Percentiles rank a stretch among this genome's conserved stretches.
These are phyloP conservation scores for Pseudocercospora musae DNA, from an alignment of 2,329 filamentous ascomycete genomes.

Conservation along the genomic window DNA sequence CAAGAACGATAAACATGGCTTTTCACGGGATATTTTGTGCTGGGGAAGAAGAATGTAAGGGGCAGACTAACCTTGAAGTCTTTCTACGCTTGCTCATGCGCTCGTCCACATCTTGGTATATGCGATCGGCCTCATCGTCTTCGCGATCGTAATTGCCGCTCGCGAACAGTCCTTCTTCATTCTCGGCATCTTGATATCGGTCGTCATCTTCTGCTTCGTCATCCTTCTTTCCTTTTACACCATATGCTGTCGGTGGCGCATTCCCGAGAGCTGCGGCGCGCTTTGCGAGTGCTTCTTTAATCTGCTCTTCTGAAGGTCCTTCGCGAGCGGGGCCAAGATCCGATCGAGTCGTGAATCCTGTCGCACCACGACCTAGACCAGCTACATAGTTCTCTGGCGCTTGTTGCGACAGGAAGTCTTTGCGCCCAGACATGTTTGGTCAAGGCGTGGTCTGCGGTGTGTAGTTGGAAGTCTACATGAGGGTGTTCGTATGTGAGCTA, in stretches of 20 bases:
- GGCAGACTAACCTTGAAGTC: constrained; percentile 72
- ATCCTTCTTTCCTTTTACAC: constrained; percentile 65
- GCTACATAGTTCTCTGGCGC: constrained; percentile 69
- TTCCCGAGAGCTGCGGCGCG: constrained; percentile 78
- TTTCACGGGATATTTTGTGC: constrained; percentile 24
- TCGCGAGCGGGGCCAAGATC: constrained; percentile 93
- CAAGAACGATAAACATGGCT: constrained; percentile 33
- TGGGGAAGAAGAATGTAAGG: constrained; percentile 18
- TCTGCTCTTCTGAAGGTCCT: constrained; percentile 94
- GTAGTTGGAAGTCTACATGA: not conserved
- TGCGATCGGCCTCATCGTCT: constrained; percentile 94
- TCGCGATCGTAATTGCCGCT: constrained; percentile 96
- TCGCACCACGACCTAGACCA: constrained; percentile 94
- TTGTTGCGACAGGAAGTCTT: constrained; percentile 86
- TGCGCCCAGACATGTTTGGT: constrained; percentile 57
- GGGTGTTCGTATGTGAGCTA: not conserved
- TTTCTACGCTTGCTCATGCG: constrained; percentile 90
- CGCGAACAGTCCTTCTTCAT: constrained; percentile 92
- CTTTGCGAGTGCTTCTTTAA: constrained; percentile 95
- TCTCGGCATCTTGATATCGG: constrained; percentile 92
- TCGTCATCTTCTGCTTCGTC: constrained; percentile 73
- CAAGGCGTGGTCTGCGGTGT: too few relatives aligned
- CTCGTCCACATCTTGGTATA: constrained; percentile 94
- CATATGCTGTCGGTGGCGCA: constrained; percentile 70
- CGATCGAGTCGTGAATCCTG: constrained; percentile 94